These are phyloP conservation scores for Paramarasmius palmivorus DNA, from an alignment of 1,284 basidiomycete genomes.

Conservation along the genomic window DNA sequence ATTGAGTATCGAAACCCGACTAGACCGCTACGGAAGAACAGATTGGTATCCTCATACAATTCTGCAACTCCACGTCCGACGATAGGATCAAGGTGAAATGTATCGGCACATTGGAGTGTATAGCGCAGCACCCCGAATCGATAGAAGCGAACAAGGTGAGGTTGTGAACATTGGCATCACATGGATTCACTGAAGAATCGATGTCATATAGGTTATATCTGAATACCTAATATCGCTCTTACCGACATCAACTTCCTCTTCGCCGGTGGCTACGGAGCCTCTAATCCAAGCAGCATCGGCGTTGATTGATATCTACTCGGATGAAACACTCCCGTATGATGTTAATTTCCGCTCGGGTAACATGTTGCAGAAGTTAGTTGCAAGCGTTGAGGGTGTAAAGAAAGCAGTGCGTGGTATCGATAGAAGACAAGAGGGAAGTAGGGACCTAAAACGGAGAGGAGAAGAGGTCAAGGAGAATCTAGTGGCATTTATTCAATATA, in stretches of 20 bases:
- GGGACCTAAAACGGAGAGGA: constrained; percentile 57
- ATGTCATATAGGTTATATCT: constrained; percentile 58
- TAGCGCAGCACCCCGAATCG: constrained; percentile 69
- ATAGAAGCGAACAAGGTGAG: constrained; percentile 72
- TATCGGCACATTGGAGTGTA: constrained; percentile 79
- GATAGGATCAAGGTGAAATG: constrained; percentile 68
- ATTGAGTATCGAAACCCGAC: constrained; percentile 8
- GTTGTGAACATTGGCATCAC: constrained; percentile 12
- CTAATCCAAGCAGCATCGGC: constrained; percentile 84
- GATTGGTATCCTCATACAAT: constrained; percentile 64
- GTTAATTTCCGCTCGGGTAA: constrained; percentile 69
- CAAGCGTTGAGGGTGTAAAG: constrained; percentile 57
- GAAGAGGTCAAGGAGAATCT: constrained; percentile 84
- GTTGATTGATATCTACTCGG: constrained; percentile 93
- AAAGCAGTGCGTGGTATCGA: constrained; percentile 62
- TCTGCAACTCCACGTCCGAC: constrained; percentile 58
- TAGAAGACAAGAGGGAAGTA: constrained; percentile 54
- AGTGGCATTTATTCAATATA: constrained; percentile 86
- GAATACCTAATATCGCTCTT: constrained; percentile 65
- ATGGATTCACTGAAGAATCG: constrained; percentile 10
- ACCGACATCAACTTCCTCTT: constrained; percentile 36
- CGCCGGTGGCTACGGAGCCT: constrained; percentile 62
- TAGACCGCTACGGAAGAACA: constrained; percentile 60
- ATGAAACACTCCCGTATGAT: constrained; percentile 86
- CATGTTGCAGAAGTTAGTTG: constrained; percentile 54